These are phyloP conservation scores for Solanum boliviense DNA, from an alignment of 257 asterid genomes.

Conservation along the genomic window DNA sequence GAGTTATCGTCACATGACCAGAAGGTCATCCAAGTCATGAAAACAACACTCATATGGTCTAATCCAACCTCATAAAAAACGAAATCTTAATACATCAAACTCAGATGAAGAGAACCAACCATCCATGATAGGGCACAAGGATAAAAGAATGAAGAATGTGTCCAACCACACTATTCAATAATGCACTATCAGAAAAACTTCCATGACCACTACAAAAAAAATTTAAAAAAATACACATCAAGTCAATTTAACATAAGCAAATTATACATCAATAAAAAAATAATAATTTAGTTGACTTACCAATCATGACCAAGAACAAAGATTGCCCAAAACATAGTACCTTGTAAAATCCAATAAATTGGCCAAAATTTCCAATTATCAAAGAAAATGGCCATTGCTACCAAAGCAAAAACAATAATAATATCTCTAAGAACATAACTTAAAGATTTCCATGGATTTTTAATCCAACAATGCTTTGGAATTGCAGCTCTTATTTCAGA, in stretches of 20 bases:
- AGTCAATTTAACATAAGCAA: neutral
- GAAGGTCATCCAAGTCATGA: neutral
- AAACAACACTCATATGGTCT: neutral
- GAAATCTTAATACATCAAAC: neutral
- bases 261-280: neutral
- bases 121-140: constrained; percentile 43
- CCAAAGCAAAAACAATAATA: constrained; percentile 7
- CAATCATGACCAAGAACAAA: constrained; percentile 46
- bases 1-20: neutral
- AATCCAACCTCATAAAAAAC: no score
- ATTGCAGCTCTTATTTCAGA: constrained; percentile 33
- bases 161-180: constrained; percentile 22
- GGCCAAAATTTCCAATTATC: constrained; percentile 25
- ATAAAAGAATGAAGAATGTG: constrained; percentile 33
- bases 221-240: neutral
- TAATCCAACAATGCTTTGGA: constrained; percentile 38
- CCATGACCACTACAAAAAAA: constrained; percentile 31
- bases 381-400: constrained; percentile 14
- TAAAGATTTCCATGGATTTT: constrained; percentile 23
- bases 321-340: constrained; percentile 42
- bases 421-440: constrained; percentile 27
- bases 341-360: constrained; percentile 32
- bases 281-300: neutral
- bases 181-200: constrained; percentile 21
- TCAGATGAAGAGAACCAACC: constrained; percentile 5